Evolutionary conservation across 768 basidiomycete species (phyloP), one percentile per base, ranked within the genome.

Genomic region (Naganishia kalamii): DNA sequence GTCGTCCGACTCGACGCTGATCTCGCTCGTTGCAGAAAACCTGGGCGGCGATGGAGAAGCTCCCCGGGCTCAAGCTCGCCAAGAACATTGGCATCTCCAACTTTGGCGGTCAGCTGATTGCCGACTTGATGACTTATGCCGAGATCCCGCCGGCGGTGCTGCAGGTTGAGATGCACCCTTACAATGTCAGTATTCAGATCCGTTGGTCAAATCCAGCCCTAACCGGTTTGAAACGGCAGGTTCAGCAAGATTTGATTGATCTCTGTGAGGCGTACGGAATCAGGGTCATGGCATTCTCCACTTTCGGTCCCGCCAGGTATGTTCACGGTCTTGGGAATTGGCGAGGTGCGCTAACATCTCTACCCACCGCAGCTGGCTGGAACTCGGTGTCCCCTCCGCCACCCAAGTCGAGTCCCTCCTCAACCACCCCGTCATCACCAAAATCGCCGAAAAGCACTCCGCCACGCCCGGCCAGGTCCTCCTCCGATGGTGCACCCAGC

Each of bases 31-130:
- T 89, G 75, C 85, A 86, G 70, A 87, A 89, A 80, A 93, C 92
- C 19, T 93, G 90, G 89, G 74, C 77, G 44, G 88, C 84, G 17
- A 84, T 94, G 85, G 92, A 94, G 78, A 81, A 82, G 66, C 83
- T 92, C 23, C 86, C 87, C 50, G 87, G 89, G 68, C 81, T 82
- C 46, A 86, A 86, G 8, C 75, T 86, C 43, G 84, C 81, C 11
- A 89, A 84, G 81, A 88, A 90, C 73, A 89, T 93, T 69, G 92
- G 89, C 63, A 73, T 90, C 69, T 90, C 88, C 72, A 92, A 92
- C 80, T 86, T 84, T 80, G 82, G 84, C 69, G 88, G 88, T 10
- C 81, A 84, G 12, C 76, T 90, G 60, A 81, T 92, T 70, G 79
- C 87, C 50, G 91, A 92, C 71, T 81, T 92, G 62, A 80, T 88